Evolutionary conservation across 768 basidiomycete genomes (phyloP).

Genomic region (Boletellus ananas): DNA sequence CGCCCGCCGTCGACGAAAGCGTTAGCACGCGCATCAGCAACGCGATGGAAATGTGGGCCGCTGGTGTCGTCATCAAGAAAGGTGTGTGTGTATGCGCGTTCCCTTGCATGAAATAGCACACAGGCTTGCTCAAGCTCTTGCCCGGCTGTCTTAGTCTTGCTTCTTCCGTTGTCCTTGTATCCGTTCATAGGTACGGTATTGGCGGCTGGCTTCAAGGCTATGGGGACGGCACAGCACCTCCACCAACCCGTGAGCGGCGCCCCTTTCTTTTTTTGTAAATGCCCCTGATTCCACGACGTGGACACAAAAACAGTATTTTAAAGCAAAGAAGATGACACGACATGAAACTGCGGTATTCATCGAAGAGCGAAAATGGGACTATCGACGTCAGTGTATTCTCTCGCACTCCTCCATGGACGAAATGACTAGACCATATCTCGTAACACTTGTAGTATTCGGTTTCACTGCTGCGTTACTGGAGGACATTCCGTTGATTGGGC

Average conservation of each 20-base stretch:
- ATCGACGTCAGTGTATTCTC: slow-evolving; percentile 49
- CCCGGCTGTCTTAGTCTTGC: slow-evolving; percentile 44
- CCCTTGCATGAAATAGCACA: slow-evolving; percentile 14
- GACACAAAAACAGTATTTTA: slow-evolving; percentile 61
- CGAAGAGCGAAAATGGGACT: slow-evolving; percentile 89
- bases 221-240: slow-evolving; percentile 63
- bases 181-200: slow-evolving; percentile 64
- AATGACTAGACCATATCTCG: no score
- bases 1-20: slow-evolving; percentile 39
- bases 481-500: no score
- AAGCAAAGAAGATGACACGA: slow-evolving; percentile 75
- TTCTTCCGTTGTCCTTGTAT: slow-evolving; percentile 62
- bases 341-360: slow-evolving; percentile 71
- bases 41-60: slow-evolving; percentile 14
- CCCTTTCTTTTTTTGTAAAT: background rate
- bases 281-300: background rate
- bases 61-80: slow-evolving; percentile 18
- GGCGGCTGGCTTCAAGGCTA: slow-evolving; percentile 60
- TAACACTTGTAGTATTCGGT: no score
- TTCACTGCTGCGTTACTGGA: no score
- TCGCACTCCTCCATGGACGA: background rate
- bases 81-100: slow-evolving; percentile 12
- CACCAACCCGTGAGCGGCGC: slow-evolving; percentile 56
- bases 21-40: slow-evolving; percentile 19
- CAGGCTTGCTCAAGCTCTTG: background rate